Evolutionary conservation across 2,329 filamentous ascomycete genomes (phyloP), one percentile per base, ranked within the genome.

Genomic region (Diplodia scrobiculata): DNA sequence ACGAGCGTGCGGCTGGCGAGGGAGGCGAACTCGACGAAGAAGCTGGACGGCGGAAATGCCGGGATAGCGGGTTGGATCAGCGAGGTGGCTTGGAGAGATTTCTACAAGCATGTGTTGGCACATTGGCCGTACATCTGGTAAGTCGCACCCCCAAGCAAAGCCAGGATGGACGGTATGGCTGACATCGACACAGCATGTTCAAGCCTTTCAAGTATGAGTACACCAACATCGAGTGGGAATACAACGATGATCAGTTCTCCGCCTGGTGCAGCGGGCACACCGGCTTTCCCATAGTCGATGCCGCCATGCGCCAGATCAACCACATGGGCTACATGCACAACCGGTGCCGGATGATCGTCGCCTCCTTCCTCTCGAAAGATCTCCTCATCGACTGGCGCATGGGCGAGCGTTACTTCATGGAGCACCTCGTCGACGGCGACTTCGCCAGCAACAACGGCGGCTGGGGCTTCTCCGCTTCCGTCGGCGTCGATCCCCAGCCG

Each of bases 51-150:
- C 0, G 89, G 89, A 0, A 83, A 84, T 21, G 77, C 85, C 17
- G 91, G 90, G 0, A 88, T 91, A 66, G 81, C 84, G 60, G 82
- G 83, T 0, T 96, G 91, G 91, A 91, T 95, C 69, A 88, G 88
- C 63, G 91, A 96, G 76, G 83, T 96, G 3, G 91, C 91, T 0
- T 95, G 91, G 91, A 83, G 91, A 14, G 91, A 96, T 72, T 96
- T 96, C 73, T 96, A 96, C 79, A 91, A 89, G 72, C 91, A 95
- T 74, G 90, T 97, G 2, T 79, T 97, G 5, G 90, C 88, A 0
- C 81, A 93, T 68, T 96, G 91, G 91, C 93, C 93, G 0, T 93
- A 92, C 71, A 82, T 92, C 6, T 91, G 88, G 87, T 87, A 77
- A 73, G 83, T 76, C 2, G 13, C 27, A n/a, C 6, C 50, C 50